A percentile compares a stretch with the other conserved stretches of the same genome.
These are phyloP conservation scores for Amauroascus verrucosus DNA, from an alignment of 2,329 filamentous ascomycete species.

Conservation along the genomic window DNA sequence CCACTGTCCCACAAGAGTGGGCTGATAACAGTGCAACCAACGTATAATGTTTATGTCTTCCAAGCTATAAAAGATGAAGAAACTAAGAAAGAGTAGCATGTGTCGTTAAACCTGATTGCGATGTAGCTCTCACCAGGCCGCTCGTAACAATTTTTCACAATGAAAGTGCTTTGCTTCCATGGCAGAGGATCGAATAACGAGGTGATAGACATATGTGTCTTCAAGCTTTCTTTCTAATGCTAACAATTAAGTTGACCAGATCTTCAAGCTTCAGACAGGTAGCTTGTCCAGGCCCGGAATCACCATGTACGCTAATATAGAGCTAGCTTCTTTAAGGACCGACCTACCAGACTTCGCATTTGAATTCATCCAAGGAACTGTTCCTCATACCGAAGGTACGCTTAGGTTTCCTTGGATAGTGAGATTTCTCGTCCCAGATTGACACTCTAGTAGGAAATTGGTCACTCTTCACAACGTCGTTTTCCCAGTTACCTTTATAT, in stretches of 20 bases:
- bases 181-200: slow-evolving; percentile 15
- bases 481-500: slow-evolving; percentile 14
- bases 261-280: slow-evolving; percentile 14
- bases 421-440: background rate
- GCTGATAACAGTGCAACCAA: background rate
- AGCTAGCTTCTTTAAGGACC: slow-evolving; percentile 10
- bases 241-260: slow-evolving; percentile 1
- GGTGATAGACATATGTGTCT: background rate
- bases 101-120: too few species aligned
- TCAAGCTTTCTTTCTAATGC: background rate
- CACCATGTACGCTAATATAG: background rate
- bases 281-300: background rate
- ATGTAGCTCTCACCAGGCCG: too few species aligned
- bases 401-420: background rate
- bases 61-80: too few species aligned
- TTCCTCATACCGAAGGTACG: slow-evolving; percentile 14
- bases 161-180: slow-evolving; percentile 14
- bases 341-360: slow-evolving; percentile 12
- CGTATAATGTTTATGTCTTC: too few species aligned
- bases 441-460: slow-evolving; percentile 2
- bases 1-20: background rate
- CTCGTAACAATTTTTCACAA: background rate
- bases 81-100: too few species aligned
- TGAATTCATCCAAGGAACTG: slow-evolving; percentile 11
- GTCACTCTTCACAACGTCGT: slow-evolving; percentile 14